Conservation (phyloP, 2,329 filamentous ascomycete genomes). For the Lecanicillium sp. region DNA sequence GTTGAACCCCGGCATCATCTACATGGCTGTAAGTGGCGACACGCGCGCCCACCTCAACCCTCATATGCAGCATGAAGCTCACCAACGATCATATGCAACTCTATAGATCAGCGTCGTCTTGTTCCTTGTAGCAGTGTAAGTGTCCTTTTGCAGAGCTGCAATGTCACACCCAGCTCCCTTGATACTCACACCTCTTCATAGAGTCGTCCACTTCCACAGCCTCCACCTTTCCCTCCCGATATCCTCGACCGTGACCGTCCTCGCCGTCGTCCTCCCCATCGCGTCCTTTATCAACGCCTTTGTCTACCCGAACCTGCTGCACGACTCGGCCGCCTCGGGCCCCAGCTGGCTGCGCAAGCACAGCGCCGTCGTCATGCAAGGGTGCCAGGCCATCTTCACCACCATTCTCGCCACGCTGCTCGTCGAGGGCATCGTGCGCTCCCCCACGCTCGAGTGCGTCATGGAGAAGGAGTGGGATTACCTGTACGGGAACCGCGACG, state of each 20-base stretch:
- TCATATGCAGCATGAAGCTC: background rate
- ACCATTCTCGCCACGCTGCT: conserved; percentile 38
- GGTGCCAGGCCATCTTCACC: conserved; percentile 32
- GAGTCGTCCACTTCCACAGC: conserved; percentile 30
- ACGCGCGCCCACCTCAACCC: background rate
- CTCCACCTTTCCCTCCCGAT: conserved; percentile 32
- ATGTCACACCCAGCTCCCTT: background rate
- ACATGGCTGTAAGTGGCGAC: conserved; percentile 7
- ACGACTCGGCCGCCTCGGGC: conserved; percentile 14
- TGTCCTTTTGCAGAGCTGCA: background rate
- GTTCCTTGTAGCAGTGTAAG: conserved; percentile 9
- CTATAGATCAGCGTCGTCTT: conserved; percentile 6
- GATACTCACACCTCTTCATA: conserved; percentile 11
- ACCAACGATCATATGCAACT: background rate
- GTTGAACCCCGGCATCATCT: conserved; percentile 8
- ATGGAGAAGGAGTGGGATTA: conserved; percentile 49
- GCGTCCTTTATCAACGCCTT: conserved; percentile 27
- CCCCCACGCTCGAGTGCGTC: conserved; percentile 35
- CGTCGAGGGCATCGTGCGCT: conserved; percentile 24
- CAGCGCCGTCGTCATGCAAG: conserved; percentile 27
- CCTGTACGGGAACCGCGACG: conserved; percentile 45
- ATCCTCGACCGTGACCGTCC: conserved; percentile 24
- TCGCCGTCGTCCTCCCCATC: conserved; percentile 33
- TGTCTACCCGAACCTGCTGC: conserved; percentile 24
- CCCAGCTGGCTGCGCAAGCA: conserved; percentile 15